Base-by-base conservation (phyloP, 2,329 filamentous ascomycete species). In the Lecanicillium sp. region DNA sequence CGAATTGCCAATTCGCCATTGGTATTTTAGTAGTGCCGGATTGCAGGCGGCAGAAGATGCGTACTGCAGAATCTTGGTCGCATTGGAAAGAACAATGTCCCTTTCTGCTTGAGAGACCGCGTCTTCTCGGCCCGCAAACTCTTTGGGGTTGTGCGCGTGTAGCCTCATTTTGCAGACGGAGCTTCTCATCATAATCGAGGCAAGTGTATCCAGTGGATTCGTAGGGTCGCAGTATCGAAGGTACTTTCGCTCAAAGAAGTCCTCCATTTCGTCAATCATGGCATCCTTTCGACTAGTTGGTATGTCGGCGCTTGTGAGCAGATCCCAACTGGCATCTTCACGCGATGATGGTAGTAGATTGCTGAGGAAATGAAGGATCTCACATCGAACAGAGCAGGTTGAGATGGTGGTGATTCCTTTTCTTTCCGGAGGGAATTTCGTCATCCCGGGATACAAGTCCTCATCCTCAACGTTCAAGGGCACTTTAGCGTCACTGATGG, bases 1-100 rank as follows among this genome's bases (percentile, higher is more conserved):
- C 25, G 45, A 49, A 13, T 50, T 48, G 32, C 51, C 47, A n/a
- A 54, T 43, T 17, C 48, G 49, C 51, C 51, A 51, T 37, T 27
- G 45, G 31, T 49, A 58, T 36, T 55, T 56, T 2, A 48, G 42
- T 5, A 59, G 39, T 8, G 38, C 44, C 13, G 38, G 42, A 25
- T 46, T 44, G 12, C 46, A 40, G 15, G 41, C 42, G 8, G 50
- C 33, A 18, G 52, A 27, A 16, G 39, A 44, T 3, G 39, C 38
- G 33, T 55, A 55, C 28, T 54, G 48, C 16, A 47, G 32, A 19
- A 47, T 33, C 33, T 41, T 43, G 1, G 35, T 37, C 8, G 45
- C 45, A 13, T 40, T 41, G 11, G n/a, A 8, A 11, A 47, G 45
- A 8, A 40, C 37, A 19, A 40, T 18, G 8, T 41, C 27, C 5